Evolutionary conservation across 805 yeast species (phyloP).

Genomic region (Starmerella apis): DNA sequence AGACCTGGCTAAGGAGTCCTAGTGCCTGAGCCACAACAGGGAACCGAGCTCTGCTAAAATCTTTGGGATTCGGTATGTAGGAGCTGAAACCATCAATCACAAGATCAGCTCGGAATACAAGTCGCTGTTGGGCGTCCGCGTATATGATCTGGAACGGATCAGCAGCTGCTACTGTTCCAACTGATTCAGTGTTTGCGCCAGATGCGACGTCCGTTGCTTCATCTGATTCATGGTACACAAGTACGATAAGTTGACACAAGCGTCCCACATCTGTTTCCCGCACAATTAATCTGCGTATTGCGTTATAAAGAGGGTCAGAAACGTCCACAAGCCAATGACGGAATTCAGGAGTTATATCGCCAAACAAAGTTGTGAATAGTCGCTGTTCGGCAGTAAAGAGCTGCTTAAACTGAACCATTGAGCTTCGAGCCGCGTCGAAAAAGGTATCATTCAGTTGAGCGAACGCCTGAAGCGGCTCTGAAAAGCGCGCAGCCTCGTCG

Average conservation of each 20-base stretch:
- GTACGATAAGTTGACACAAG: conserved; percentile 53
- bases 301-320: conserved; percentile 70
- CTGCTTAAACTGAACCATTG: conserved; percentile 56
- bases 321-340: conserved; percentile 52
- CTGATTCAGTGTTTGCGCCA: not conserved
- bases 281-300: conserved; percentile 52
- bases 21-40: conserved; percentile 37
- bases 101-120: conserved; percentile 68
- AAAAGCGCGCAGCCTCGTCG: conserved; percentile 9
- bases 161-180: conserved; percentile 31
- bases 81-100: conserved; percentile 55
- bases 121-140: conserved; percentile 53
- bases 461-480: conserved; percentile 27
- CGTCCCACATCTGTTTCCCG: conserved; percentile 58
- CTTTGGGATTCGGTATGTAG: conserved; percentile 55
- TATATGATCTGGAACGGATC: conserved; percentile 13
- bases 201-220: not conserved
- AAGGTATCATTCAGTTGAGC: conserved; percentile 13
- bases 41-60: conserved; percentile 34
- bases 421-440: conserved; percentile 32
- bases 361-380: conserved; percentile 49
- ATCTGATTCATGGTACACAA: conserved; percentile 12
- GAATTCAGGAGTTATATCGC: conserved; percentile 32
- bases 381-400: conserved; percentile 45
- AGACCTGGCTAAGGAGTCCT: conserved; percentile 60